Conservation (phyloP, 495 filamentous ascomycete species). For the Rostrohypoxylon terebratum region DNA sequence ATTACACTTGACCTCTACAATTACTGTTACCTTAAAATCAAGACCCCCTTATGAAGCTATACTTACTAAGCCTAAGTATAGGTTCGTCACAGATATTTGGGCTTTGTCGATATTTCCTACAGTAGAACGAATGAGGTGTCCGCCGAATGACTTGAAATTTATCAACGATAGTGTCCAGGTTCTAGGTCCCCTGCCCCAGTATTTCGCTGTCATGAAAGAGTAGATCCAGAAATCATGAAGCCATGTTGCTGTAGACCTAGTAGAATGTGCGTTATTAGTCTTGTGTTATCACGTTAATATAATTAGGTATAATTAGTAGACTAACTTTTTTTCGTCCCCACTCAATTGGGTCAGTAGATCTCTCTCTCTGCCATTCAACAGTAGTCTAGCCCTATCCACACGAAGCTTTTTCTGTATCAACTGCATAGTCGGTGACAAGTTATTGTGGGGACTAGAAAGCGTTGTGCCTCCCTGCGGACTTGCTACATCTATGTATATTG, state of each 20-base stretch:
- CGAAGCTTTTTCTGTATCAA: conserved; percentile 45
- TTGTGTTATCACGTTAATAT: background rate
- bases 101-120: background rate
- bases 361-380: conserved; percentile 48
- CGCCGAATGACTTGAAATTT: conserved; percentile 19
- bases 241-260: conserved; percentile 43
- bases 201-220: conserved; percentile 57
- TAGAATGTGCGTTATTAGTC: conserved; percentile 11
- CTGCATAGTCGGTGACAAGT: conserved; percentile 45
- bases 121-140: background rate
- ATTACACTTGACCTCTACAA: no score
- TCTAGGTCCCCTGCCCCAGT: conserved; percentile 57
- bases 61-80: no score
- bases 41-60: no score
- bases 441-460: background rate
- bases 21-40: no score
- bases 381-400: conserved; percentile 49
- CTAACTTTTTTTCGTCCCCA: conserved; percentile 45
- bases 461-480: background rate
- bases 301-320: background rate
- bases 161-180: conserved; percentile 48
- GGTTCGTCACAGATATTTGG: no score
- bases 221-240: conserved; percentile 60
- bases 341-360: conserved; percentile 45
- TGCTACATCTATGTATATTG: conserved; percentile 12